Conservation (phyloP, 768 basidiomycete species). For the Butyriboletus loyo region DNA sequence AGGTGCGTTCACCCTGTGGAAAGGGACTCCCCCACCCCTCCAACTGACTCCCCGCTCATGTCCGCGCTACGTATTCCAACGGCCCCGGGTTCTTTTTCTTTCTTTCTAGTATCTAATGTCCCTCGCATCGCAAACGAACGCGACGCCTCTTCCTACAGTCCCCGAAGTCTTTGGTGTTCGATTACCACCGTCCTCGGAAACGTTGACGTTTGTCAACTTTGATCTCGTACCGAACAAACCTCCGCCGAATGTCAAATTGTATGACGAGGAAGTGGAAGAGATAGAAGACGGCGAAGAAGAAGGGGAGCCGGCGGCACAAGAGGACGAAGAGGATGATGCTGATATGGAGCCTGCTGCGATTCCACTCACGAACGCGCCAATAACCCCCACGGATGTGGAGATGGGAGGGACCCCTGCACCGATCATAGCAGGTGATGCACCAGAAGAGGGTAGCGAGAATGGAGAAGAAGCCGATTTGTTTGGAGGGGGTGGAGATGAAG, state of each 20-base stretch:
- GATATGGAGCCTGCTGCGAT: slow-evolving; percentile 71
- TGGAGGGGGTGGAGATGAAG: slow-evolving; percentile 65
- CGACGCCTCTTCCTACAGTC: slow-evolving; percentile 75
- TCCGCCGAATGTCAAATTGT: slow-evolving; percentile 70
- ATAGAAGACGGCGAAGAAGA: slow-evolving; percentile 50
- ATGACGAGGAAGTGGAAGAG: slow-evolving; percentile 81
- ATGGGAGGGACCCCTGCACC: slow-evolving; percentile 38
- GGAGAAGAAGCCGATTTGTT: slow-evolving; percentile 78
- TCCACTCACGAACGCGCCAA: slow-evolving; percentile 32
- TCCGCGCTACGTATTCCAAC: background rate
- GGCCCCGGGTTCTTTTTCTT: background rate
- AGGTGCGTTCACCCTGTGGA: slow-evolving; percentile 46
- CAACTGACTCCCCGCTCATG: background rate
- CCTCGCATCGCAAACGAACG: slow-evolving; percentile 80
- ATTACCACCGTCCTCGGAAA: slow-evolving; percentile 64
- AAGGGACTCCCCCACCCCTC: background rate
- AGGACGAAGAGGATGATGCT: slow-evolving; percentile 55
- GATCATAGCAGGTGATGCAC: slow-evolving; percentile 33
- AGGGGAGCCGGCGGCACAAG: slow-evolving; percentile 30
- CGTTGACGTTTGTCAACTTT: slow-evolving; percentile 79
- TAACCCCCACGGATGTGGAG: slow-evolving; percentile 65
- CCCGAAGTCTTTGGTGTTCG: slow-evolving; percentile 87
- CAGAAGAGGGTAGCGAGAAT: slow-evolving; percentile 67
- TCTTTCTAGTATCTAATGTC: slow-evolving; percentile 64
- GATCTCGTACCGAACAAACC: slow-evolving; percentile 84